Percentiles rank a stretch among this genome's conserved stretches.
Evolutionary conservation across 495 filamentous ascomycete genomes (phyloP).

Genomic region (Aspergillus incahuasiensis): DNA sequence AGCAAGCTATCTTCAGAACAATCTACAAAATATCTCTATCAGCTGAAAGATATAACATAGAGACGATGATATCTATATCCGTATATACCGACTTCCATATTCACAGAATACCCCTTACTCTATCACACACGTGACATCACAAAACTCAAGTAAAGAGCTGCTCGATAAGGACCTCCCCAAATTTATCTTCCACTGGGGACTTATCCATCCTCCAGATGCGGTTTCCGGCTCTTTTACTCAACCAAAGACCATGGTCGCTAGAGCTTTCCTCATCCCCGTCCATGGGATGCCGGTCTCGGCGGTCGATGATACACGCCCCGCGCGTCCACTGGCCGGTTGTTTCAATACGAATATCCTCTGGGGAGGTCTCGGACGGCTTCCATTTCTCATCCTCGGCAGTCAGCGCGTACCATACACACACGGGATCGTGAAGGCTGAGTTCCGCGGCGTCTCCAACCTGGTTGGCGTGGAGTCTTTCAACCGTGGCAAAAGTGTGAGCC

Average conservation of each 20-base stretch:
- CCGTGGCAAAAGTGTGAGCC: conserved; percentile 67
- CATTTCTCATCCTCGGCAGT: conserved; percentile 43
- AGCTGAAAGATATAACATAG: not conserved
- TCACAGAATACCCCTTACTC: not conserved
- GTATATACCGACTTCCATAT: not conserved
- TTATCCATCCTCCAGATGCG: conserved; percentile 63
- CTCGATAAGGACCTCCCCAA: conserved; percentile 41
- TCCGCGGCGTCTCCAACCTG: conserved; percentile 49
- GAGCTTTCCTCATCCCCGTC: conserved; percentile 53
- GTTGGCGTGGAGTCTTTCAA: conserved; percentile 55
- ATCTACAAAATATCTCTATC: not conserved
- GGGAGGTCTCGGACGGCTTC: conserved; percentile 37
- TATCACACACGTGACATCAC: too few species aligned
- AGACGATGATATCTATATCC: not conserved
- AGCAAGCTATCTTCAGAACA: too few species aligned
- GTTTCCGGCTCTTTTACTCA: conserved; percentile 66
- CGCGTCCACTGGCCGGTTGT: conserved; percentile 89
- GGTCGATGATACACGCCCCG: conserved; percentile 83
- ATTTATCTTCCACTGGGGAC: conserved; percentile 39
- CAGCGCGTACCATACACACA: conserved; percentile 83
- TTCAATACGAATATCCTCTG: conserved; percentile 79
- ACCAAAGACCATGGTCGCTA: conserved; percentile 70
- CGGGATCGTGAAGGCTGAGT: conserved; percentile 80
- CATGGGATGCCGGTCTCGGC: conserved; percentile 56
- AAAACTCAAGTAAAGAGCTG: conserved; percentile 31